These are phyloP conservation scores for Ganoderma boninense DNA, from an alignment of 1,284 basidiomycete genomes.

Conservation along the genomic window DNA sequence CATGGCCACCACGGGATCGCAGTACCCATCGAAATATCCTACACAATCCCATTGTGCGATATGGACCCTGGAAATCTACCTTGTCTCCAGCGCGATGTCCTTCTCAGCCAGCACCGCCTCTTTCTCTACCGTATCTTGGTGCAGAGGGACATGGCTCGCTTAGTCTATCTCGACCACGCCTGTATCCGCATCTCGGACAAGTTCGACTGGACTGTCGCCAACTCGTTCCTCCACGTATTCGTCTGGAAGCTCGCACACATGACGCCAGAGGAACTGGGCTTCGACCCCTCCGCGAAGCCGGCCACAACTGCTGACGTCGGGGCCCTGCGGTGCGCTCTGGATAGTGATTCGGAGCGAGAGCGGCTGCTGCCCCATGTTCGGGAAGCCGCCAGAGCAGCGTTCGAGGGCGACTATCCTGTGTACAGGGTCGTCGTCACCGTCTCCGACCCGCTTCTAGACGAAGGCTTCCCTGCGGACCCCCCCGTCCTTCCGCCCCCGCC, in stretches of 20 bases:
- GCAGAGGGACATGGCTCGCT: neutral
- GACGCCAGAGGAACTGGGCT: conserved; percentile 19
- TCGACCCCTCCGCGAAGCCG: conserved; percentile 21
- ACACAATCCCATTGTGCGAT: too few relatives aligned
- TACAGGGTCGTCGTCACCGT: neutral
- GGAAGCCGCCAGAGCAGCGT: neutral
- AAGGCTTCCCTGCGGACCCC: neutral
- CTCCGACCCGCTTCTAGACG: neutral
- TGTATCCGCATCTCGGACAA: conserved; percentile 15
- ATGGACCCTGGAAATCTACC: too few relatives aligned
- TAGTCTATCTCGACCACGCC: conserved; percentile 21
- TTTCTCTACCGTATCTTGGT: conserved; percentile 6
- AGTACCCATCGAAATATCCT: too few relatives aligned
- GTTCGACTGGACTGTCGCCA: conserved; percentile 14
- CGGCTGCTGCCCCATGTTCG: neutral
- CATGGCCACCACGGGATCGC: too few relatives aligned
- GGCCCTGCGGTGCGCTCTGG: too few relatives aligned
- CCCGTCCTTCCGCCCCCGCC: neutral
- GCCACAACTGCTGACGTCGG: neutral
- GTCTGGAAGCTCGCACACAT: conserved; percentile 22
- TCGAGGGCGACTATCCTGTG: neutral
- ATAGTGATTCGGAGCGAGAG: too few relatives aligned
- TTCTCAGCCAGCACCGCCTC: conserved; percentile 10
- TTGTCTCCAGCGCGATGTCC: neutral
- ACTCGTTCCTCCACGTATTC: conserved; percentile 14